phyloP scores from a whole-genome alignment of 139 green algal species.

The Chlorella sp. region DNA sequence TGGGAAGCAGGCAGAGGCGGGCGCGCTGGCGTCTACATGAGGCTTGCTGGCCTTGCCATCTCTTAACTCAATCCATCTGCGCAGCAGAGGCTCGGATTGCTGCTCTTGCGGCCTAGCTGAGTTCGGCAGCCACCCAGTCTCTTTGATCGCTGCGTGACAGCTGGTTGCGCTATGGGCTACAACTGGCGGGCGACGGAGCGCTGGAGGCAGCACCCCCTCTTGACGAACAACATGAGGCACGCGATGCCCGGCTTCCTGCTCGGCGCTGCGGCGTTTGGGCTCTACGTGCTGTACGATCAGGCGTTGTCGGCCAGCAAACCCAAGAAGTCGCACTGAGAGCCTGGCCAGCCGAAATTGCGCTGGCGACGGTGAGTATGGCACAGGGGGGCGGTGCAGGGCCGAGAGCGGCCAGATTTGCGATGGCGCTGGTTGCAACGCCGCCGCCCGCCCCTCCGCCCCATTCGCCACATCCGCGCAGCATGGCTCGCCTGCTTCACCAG shows the following conservation, averaged over 20 bases:
- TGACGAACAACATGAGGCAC: conserved; percentile 47
- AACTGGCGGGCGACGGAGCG: conserved; percentile 33
- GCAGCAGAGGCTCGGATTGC: no score
- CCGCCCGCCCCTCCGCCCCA: background rate
- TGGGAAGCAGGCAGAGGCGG: no score
- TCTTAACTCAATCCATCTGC: no score
- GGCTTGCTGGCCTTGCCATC: no score
- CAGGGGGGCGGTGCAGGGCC: no score
- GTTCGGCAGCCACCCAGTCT: no score
- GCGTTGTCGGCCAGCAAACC: conserved; percentile 1
- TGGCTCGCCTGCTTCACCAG: no score
- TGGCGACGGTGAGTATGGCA: background rate
- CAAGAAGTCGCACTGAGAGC: conserved; percentile 7
- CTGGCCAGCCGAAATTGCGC: background rate
- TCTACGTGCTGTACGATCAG: conserved; percentile 57
- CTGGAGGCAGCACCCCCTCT: conserved; percentile 46
- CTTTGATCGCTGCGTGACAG: no score
- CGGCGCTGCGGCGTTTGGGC: conserved; percentile 42
- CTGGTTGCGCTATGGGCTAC: conserved; percentile 41
- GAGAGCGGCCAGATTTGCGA: background rate
- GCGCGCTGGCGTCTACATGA: no score
- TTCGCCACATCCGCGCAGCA: background rate
- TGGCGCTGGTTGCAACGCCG: background rate
- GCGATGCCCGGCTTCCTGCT: conserved; percentile 46
- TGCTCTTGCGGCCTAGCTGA: no score